Percentiles rank a stretch among this genome's conserved stretches.
phyloP scores from a whole-genome alignment of 2,329 filamentous ascomycete genomes.

The Periconia macrospinosa region DNA sequence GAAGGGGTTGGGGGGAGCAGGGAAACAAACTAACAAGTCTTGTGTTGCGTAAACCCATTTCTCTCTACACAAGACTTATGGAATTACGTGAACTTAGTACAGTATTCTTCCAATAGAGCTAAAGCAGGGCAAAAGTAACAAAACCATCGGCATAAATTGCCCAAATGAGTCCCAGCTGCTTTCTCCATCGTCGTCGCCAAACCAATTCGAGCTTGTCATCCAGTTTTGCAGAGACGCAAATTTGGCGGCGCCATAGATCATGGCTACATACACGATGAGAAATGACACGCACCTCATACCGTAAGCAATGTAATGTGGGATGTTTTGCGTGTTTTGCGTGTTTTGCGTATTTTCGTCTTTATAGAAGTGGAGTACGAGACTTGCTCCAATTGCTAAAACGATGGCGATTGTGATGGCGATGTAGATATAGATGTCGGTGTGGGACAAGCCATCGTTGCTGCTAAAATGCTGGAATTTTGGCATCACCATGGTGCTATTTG shows the following conservation, averaged over 20 bases:
- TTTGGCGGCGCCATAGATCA: background rate
- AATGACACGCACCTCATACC: background rate
- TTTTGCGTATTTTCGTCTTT: too few species aligned
- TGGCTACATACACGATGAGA: background rate
- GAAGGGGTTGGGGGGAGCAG: too few species aligned
- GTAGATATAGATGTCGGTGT: background rate
- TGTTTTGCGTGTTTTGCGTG: background rate
- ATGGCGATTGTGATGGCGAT: background rate
- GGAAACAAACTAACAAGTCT: too few species aligned
- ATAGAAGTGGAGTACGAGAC: background rate
- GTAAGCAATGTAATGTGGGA: background rate
- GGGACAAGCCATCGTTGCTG: background rate
- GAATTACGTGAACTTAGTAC: too few species aligned
- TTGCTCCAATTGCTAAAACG: background rate
- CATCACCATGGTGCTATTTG: background rate
- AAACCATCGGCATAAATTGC: background rate
- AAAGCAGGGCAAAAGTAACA: conserved; percentile 1
- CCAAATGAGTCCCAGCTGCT: background rate
- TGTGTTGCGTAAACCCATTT: too few species aligned
- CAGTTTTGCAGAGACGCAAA: background rate
- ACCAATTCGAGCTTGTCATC: background rate
- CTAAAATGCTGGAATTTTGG: background rate
- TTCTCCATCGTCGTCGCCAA: background rate
- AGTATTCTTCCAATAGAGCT: too few species aligned
- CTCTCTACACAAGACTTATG: too few species aligned